Evolutionary conservation across 2,329 filamentous ascomycete species (phyloP), one percentile per base, ranked within the genome.

Genomic region (Mycosphaerella sp.): DNA sequence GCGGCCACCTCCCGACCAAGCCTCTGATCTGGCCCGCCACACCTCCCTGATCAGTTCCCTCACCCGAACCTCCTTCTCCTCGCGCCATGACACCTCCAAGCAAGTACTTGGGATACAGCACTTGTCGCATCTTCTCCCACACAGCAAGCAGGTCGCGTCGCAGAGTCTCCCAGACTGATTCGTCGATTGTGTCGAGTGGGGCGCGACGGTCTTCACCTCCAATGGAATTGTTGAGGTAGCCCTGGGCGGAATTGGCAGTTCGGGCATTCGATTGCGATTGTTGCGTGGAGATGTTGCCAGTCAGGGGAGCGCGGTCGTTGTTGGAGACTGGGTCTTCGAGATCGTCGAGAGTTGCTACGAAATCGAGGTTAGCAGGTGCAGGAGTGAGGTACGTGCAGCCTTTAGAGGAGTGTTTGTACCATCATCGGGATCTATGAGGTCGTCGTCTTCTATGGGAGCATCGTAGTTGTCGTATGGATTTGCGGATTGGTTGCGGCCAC

Each of bases 121-220:
- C 93, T 75, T 96, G 91, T 70, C 87, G 85, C 84, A 98, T 89
- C 78, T 98, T 98, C 73, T 88, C 87, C 91, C 93, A 97, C 32
- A 97, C 89, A 21, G 89, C 93, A 6, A 91, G 73, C 59, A 98
- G 74, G 70, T 98, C 93, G 60, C 93, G 85, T 46, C 87, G 88
- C 54, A 98, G 76, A n/a, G 93, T 98, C 39, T 91, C 88, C 93
- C 93, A 98, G 36, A 98, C 93, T 1, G 84, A 85, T 73, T 98
- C 93, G 70, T 98, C 93, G 69, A 98, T 94, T 41, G 93, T 98
- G 73, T 94, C 95, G 59, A 85, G 83, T 6, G 89, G 81, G 13
- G 93, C 90, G 57, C 86, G 81, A 49, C 93, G 86, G 74, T 98
- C 93, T 71, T 97, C 91, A 60, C 93, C 93, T 2, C 86, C 85